A percentile compares a stretch with the other conserved stretches of the same genome.
These are phyloP conservation scores for Boletales sp. DNA, from an alignment of 768 basidiomycete genomes.

Conservation along the genomic window DNA sequence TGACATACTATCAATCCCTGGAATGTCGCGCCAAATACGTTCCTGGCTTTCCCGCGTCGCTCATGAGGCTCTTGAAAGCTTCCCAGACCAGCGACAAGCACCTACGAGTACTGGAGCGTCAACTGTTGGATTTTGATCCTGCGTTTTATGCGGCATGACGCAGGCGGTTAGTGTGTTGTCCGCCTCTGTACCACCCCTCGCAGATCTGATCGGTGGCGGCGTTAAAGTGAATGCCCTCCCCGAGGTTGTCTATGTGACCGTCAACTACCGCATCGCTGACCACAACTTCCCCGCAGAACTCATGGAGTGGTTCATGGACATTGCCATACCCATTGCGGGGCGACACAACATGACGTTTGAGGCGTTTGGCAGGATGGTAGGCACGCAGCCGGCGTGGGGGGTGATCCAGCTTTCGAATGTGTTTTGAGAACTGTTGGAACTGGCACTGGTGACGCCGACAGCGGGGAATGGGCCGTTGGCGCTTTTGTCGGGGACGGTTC, in stretches of 20 bases:
- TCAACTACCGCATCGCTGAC: slow-evolving; percentile 34
- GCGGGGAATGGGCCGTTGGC: slow-evolving; percentile 33
- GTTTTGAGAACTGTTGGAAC: slow-evolving; percentile 27
- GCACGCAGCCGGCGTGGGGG: slow-evolving; percentile 29
- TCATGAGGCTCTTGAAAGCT: slow-evolving; percentile 19
- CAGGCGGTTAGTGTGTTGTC: slow-evolving; percentile 24
- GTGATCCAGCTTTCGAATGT: slow-evolving; percentile 36
- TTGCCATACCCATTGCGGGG: slow-evolving; percentile 15
- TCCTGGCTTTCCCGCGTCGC: slow-evolving; percentile 27
- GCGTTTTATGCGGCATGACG: slow-evolving; percentile 22
- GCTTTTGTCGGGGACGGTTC: slow-evolving; percentile 44
- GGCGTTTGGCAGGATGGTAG: slow-evolving; percentile 37
- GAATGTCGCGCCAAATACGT: slow-evolving; percentile 42
- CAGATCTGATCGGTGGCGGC: slow-evolving; percentile 41
- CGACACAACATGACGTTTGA: slow-evolving; percentile 40
- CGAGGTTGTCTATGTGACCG: slow-evolving; percentile 36
- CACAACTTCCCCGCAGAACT: slow-evolving; percentile 23
- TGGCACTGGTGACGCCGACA: slow-evolving; percentile 43
- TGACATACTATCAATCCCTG: slow-evolving; percentile 30
- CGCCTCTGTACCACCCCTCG: slow-evolving; percentile 2
- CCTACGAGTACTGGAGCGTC: slow-evolving; percentile 9
- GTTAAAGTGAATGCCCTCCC: slow-evolving; percentile 48
- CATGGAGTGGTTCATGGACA: slow-evolving; percentile 7
- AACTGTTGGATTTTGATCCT: slow-evolving; percentile 21
- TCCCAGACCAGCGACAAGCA: slow-evolving; percentile 21